Evolutionary conservation across 2,329 filamentous ascomycete species (phyloP).

Genomic region (Ceratocystis harringtonii): DNA sequence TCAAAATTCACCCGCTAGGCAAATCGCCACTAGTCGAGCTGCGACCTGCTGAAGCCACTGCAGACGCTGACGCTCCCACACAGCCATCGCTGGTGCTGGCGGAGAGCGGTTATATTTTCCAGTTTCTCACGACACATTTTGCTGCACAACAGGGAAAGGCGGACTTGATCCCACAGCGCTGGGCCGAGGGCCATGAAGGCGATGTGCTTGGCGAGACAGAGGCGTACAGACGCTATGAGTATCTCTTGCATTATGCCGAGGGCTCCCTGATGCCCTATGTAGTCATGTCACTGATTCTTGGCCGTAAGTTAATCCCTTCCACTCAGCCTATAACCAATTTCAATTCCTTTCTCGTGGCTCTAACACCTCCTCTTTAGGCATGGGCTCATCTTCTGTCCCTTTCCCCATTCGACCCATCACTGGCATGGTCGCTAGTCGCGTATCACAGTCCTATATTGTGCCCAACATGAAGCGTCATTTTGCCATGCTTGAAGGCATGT

Average conservation of each 20-base stretch:
- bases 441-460: constrained; percentile 28
- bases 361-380: constrained; percentile 21
- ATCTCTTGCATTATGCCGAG: constrained; percentile 72
- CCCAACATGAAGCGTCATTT: constrained; percentile 37
- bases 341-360: neutral
- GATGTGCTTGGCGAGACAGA: constrained; percentile 46
- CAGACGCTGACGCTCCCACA: neutral
- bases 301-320: constrained; percentile 25
- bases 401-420: constrained; percentile 41
- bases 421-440: constrained; percentile 29
- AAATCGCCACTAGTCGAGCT: constrained; percentile 72
- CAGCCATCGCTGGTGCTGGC: constrained; percentile 47
- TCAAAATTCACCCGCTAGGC: constrained; percentile 67
- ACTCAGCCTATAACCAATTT: too few relatives aligned
- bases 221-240: constrained; percentile 44
- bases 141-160: constrained; percentile 21
- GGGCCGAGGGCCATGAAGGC: constrained; percentile 42
- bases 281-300: constrained; percentile 47
- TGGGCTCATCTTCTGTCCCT: constrained; percentile 33
- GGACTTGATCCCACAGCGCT: constrained; percentile 36
- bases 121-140: constrained; percentile 63
- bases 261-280: constrained; percentile 66
- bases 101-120: constrained; percentile 66
- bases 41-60: constrained; percentile 23
- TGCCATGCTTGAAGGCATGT: constrained; percentile 34